Base-by-base conservation (phyloP, 1,284 basidiomycete genomes). In the Trametes pubescens region DNA sequence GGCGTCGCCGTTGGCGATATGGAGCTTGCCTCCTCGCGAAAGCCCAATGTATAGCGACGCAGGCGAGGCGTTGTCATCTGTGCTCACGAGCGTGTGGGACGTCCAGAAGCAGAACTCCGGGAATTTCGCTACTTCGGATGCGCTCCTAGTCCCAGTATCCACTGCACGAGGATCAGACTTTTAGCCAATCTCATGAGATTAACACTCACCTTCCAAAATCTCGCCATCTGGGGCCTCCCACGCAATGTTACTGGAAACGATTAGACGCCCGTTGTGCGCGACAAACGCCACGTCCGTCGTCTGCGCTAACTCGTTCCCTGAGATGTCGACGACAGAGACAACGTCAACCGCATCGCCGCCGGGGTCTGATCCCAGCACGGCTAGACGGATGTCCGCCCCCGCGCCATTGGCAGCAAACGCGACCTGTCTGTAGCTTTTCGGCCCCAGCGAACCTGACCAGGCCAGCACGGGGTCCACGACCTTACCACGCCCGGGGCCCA, bases 21-120 rank as follows among this genome's bases (percentile, higher is more conserved):
- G 83, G 2, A 96, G 78, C 69, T 88, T 91, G 2, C 91, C 89
- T 4, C 83, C 83, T 18, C 82, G 77, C 0, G 90, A 84, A 10
- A 93, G 84, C 0, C 93, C 94, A 58, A 95, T 77, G 71, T 88
- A 86, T 0, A 91, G 67, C 10, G 69, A 49, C 10, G 68, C 43
- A 44, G 60, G 34, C 2, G 9, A 16, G 11, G 43, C 53, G 35
- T 22, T 51, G 61, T 51, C 60, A 13, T 71, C 57, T 0, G 14
- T 71, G 61, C 29, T 32, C 22, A 43, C 52, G 7, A 35, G 2
- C 0, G 62, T 51, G 22, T 71, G 69, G 16, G 61, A 46, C 67
- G 68, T 80, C 76, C 35, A 82, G 40, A 84, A 78, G 71, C 89
- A 93, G 72, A 88, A 86, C 62, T 88, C 85, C 0, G 86, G 82